Evolutionary conservation across 331 rosid genomes (phyloP), one percentile per base, ranked within the genome.

Genomic region (Arachis monticola): DNA sequence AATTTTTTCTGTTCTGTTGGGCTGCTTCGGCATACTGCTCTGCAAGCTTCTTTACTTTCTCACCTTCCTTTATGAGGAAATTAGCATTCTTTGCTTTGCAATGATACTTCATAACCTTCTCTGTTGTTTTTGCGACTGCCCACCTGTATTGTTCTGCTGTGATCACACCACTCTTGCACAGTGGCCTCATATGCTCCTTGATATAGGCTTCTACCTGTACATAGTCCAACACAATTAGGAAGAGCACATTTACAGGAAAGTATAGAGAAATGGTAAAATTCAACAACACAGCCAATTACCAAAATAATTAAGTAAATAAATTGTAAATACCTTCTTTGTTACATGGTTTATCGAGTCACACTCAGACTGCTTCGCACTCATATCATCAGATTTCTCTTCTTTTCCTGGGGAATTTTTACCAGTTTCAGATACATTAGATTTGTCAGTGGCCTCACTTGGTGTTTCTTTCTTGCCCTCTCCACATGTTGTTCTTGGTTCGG

Each of bases 11-110:
- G 80, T 88, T 87, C 71, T 90, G 88, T 72, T 83, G 96, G 69
- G 93, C 90, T 47, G 99, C 59, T 86, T 95, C 97, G n/a, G 82
- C 87, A 51, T 95, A 95, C 88, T 92, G 93, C 88, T 87, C 96
- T 0, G 97, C 96, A 5, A 95, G 99, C 82, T 90, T 95, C 89
- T 90, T 95, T 83, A 95, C 97, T 88, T 95, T 95, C 81, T 95
- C 97, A 4, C 97, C 99, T 82, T 95, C 99, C 85, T 95, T 95
- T 10, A 95, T 86, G 64, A 95, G 96, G 77, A 95, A 95, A 81
- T 83, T 87, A 53, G 99, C 97, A 68, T 88, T 92, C 87, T 85
- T 95, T 79, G 96, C 89, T 76, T 92, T 90, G 75, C 69, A 74
- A 67, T 95, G 99, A 86, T 90, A 89, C 78, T 87, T 95, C 97